Conservation (phyloP, 176 grass and related monocot species). For the Eremochloa ophiuroides region DNA sequence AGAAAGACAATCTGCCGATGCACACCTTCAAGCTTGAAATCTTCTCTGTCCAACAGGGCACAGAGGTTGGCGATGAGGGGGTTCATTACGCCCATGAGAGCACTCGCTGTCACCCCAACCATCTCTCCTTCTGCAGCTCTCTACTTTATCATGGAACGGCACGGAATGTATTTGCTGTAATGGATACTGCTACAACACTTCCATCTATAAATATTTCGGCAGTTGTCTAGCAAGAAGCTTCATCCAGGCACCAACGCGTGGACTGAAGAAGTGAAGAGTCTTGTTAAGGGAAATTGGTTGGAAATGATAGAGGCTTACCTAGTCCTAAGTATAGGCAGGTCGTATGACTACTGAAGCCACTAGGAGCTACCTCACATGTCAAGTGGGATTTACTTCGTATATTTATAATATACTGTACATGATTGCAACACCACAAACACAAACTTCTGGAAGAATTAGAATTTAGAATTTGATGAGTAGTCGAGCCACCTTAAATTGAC, state of each 20-base stretch:
- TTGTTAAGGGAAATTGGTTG: not conserved
- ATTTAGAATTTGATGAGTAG: not conserved
- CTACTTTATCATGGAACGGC: not conserved
- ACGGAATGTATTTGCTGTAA: not conserved
- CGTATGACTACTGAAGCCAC: not conserved
- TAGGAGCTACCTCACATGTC: not conserved
- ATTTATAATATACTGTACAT: not conserved
- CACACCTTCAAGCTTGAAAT: not conserved
- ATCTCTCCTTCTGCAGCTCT: not conserved
- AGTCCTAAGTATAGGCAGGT: not conserved
- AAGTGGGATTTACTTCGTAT: not conserved
- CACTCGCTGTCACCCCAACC: constrained; percentile 17
- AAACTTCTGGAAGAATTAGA: not conserved
- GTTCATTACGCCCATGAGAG: constrained; percentile 14
- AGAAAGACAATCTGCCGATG: not conserved
- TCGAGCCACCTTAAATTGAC: not conserved
- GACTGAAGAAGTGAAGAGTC: not conserved
- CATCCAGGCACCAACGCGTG: not conserved
- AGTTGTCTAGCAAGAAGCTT: not conserved
- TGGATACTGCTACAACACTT: not conserved
- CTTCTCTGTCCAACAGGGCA: not conserved
- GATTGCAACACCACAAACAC: not conserved
- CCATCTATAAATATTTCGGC: not conserved
- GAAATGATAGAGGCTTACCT: not conserved
- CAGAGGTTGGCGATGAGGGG: not conserved